phyloP scores from a whole-genome alignment of 2,329 filamentous ascomycete genomes.

The Lojkania enalia region DNA sequence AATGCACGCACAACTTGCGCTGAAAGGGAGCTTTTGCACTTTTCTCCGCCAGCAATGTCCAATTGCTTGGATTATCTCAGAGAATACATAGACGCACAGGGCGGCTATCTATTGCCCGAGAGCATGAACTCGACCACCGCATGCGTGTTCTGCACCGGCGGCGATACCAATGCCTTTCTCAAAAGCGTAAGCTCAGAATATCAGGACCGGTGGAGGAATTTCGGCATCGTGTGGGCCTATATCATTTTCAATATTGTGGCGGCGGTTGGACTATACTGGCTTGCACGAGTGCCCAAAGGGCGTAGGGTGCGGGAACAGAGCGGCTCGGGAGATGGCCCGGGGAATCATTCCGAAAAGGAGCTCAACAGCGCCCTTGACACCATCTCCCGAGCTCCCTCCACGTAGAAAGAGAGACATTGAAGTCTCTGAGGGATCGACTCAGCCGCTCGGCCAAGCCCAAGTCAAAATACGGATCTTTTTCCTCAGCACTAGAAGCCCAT shows the following conservation, averaged over 20 bases:
- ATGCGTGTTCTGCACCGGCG: constrained; percentile 44
- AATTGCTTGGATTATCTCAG: constrained; percentile 63
- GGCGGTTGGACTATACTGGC: constrained; percentile 54
- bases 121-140: constrained; percentile 31
- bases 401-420: too few species aligned
- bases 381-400: too few species aligned
- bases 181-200: constrained; percentile 42
- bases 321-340: too few species aligned
- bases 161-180: constrained; percentile 43
- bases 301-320: too few species aligned
- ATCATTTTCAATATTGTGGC: constrained; percentile 51
- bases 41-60: constrained; percentile 60
- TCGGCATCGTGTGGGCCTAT: constrained; percentile 54
- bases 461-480: too few species aligned
- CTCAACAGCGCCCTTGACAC: too few species aligned
- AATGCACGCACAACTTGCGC: constrained; percentile 67
- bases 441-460: too few species aligned
- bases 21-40: constrained; percentile 65
- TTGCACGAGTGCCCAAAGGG: constrained; percentile 51
- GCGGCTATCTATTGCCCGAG: constrained; percentile 39
- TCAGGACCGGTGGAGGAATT: constrained; percentile 51
- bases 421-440: too few species aligned
- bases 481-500: too few species aligned
- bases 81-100: constrained; percentile 28
- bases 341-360: too few species aligned